phyloP scores from a whole-genome alignment of 352 stramenopile species.

The Phytophthora fragariaefolia region DNA sequence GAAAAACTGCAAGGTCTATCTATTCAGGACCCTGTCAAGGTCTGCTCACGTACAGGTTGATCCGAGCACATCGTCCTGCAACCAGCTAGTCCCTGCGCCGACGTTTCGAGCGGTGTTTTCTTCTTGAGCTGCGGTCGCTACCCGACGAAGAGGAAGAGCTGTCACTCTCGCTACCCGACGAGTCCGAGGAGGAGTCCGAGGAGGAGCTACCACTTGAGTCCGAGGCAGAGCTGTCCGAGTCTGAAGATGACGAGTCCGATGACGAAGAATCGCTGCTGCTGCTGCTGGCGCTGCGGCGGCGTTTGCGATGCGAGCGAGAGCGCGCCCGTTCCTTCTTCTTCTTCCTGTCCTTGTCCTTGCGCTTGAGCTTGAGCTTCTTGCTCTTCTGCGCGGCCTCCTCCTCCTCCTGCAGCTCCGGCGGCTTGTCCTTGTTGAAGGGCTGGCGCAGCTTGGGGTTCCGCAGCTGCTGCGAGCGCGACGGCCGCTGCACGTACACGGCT shows the following conservation, averaged over 20 bases:
- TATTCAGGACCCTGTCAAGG: too few species aligned
- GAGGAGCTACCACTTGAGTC: slow-evolving; percentile 34
- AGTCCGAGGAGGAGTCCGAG: slow-evolving; percentile 31
- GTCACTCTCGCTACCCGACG: slow-evolving; percentile 39
- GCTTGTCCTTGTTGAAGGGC: slow-evolving; percentile 82
- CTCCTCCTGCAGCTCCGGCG: slow-evolving; percentile 56
- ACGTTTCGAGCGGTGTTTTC: slow-evolving; percentile 44
- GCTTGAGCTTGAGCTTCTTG: slow-evolving; percentile 9
- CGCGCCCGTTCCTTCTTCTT: slow-evolving; percentile 14
- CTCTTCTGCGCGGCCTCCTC: slow-evolving; percentile 34
- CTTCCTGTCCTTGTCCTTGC: slow-evolving; percentile 17
- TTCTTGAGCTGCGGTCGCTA: slow-evolving; percentile 33
- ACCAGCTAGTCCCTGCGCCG: slow-evolving; percentile 45
- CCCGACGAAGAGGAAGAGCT: slow-evolving; percentile 37
- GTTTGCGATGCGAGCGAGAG: slow-evolving; percentile 25
- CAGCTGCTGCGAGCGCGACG: slow-evolving; percentile 80
- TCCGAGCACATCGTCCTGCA: background rate
- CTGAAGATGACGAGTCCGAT: slow-evolving; percentile 43
- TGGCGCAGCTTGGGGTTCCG: slow-evolving; percentile 83
- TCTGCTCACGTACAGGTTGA: too few species aligned
- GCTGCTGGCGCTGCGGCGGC: slow-evolving; percentile 40
- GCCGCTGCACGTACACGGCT: slow-evolving; percentile 79
- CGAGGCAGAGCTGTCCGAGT: slow-evolving; percentile 33
- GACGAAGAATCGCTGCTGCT: slow-evolving; percentile 34
- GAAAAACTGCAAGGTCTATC: slow-evolving; percentile 11